Percentiles rank a stretch among this genome's conserved stretches.
Evolutionary conservation across 169 alveolate species (phyloP).

Genomic region (Theileria annulata): DNA sequence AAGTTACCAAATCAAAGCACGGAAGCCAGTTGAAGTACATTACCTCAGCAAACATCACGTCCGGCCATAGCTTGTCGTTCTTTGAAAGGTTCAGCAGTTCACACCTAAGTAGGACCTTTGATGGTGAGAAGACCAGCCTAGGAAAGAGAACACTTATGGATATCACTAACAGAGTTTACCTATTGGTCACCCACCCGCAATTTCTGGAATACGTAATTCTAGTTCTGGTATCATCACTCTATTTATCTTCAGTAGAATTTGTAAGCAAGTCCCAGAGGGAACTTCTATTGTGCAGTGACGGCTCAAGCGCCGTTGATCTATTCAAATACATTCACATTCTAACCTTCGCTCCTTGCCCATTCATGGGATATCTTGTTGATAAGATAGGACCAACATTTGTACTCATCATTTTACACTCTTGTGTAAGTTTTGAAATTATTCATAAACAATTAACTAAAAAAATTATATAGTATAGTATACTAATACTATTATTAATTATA

Average conservation of each 20-base stretch:
- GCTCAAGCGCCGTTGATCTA: constrained; percentile 3
- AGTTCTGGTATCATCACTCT: constrained; percentile 9
- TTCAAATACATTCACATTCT: constrained; percentile 18
- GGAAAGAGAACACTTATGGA: not conserved
- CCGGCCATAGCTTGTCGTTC: not conserved
- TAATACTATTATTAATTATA: not conserved
- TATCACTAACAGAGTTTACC: not conserved
- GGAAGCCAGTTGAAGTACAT: not conserved
- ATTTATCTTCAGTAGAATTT: constrained; percentile 38
- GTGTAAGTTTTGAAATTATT: constrained; percentile 15
- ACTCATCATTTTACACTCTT: constrained; percentile 31
- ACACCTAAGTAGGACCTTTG: not conserved
- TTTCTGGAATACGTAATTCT: constrained; percentile 21
- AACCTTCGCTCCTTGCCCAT: constrained; percentile 49
- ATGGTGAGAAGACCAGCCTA: not conserved
- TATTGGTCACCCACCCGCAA: constrained; percentile 1
- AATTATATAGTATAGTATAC: not conserved
- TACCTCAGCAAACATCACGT: not conserved
- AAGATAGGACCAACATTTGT: constrained; percentile 46
- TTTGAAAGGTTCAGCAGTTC: not conserved
- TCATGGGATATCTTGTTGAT: constrained; percentile 52
- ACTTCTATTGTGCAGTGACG: constrained; percentile 12
- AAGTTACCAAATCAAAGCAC: not conserved
- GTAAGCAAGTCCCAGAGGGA: constrained; percentile 52
- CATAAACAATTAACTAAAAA: not conserved